Evolutionary conservation across 805 yeast genomes (phyloP).

Genomic region (Schwanniomyces pseudopolymorphus): DNA sequence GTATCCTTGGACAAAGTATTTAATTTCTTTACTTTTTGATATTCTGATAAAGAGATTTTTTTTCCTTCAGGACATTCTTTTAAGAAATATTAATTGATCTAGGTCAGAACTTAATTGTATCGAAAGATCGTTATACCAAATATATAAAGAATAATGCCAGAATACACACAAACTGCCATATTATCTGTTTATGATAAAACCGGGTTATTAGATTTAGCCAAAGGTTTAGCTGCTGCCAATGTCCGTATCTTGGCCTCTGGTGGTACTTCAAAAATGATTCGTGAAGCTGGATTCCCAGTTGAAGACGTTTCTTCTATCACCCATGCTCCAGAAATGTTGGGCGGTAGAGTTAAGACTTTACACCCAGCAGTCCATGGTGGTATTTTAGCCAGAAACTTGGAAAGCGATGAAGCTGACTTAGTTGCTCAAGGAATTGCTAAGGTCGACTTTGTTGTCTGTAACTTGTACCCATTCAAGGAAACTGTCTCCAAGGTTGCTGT

Average conservation of each 20-base stretch:
- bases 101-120: not conserved
- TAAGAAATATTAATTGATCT: not conserved
- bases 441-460: constrained; percentile 96
- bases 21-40: constrained; percentile 1
- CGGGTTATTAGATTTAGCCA: constrained; percentile 92
- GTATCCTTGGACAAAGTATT: not conserved
- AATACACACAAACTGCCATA: constrained; percentile 79
- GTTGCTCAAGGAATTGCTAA: constrained; percentile 87
- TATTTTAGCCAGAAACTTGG: constrained; percentile 91
- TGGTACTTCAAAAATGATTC: constrained; percentile 90
- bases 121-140: not conserved
- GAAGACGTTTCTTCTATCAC: constrained; percentile 94
- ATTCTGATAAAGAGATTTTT: constrained; percentile 2
- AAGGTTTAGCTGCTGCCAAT: constrained; percentile 84
- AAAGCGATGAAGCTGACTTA: constrained; percentile 86
- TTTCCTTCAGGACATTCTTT: not conserved
- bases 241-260: constrained; percentile 96
- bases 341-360: constrained; percentile 96
- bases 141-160: constrained; percentile 20
- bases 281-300: constrained; percentile 98
- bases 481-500: constrained; percentile 94
- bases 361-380: constrained; percentile 99
- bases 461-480: constrained; percentile 97
- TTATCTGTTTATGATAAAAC: constrained; percentile 97
- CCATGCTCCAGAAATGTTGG: constrained; percentile 98